Conservation (phyloP, 768 basidiomycete genomes). For the Russula olivacea region DNA sequence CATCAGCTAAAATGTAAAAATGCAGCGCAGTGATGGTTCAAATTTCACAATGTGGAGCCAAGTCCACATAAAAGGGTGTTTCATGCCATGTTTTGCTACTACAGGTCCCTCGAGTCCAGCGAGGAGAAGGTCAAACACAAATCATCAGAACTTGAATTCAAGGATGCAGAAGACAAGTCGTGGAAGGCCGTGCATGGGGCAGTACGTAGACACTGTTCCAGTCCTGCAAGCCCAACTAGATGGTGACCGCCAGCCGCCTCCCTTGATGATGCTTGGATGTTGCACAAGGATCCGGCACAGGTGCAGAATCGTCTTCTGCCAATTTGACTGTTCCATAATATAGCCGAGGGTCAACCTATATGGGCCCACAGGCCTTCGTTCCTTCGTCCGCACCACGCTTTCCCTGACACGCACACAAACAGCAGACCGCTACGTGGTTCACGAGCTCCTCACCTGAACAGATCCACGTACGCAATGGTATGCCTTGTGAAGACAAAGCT, state of each 20-base stretch:
- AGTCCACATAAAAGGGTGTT: no score
- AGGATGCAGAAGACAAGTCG: conserved; percentile 29
- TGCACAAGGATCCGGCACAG: conserved; percentile 2
- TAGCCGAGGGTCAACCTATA: conserved; percentile 59
- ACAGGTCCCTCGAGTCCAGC: conserved; percentile 29
- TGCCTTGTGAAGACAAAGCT: conserved; percentile 43
- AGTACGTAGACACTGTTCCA: conserved; percentile 25
- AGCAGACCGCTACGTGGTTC: conserved; percentile 61
- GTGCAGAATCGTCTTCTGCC: no score
- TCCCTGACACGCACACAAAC: conserved; percentile 59
- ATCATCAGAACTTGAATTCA: conserved; percentile 28
- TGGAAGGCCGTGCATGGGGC: conserved; percentile 23
- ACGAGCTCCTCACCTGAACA: conserved; percentile 61
- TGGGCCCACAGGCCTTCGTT: conserved; percentile 72
- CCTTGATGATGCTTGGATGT: conserved; percentile 22
- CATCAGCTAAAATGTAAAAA: no score
- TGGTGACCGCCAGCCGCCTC: conserved; percentile 8
- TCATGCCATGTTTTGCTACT: no score
- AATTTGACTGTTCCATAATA: no score
- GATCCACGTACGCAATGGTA: conserved; percentile 52
- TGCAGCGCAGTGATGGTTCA: no score
- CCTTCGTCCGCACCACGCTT: conserved; percentile 65
- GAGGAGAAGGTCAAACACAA: conserved; percentile 20
- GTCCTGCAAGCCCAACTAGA: conserved; percentile 20
- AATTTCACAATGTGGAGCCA: no score